phyloP scores from a whole-genome alignment of 179 eudicot genomes.

The Beta macrorhiza region DNA sequence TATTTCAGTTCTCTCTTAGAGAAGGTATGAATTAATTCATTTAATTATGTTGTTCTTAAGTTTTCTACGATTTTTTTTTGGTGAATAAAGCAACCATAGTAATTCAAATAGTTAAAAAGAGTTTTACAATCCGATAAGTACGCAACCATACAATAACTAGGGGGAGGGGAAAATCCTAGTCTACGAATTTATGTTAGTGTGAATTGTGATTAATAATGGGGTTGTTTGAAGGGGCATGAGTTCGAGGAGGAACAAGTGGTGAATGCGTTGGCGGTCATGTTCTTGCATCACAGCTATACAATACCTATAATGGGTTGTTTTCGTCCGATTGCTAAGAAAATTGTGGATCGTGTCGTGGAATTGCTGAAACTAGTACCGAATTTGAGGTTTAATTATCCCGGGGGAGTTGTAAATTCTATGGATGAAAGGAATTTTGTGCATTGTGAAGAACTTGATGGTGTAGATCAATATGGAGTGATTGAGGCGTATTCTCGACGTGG shows the following conservation, averaged over 20 bases:
- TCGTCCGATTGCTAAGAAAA: slow-evolving; percentile 59
- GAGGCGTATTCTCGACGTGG: slow-evolving; percentile 53
- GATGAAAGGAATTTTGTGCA: slow-evolving; percentile 40
- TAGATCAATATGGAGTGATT: slow-evolving; percentile 43
- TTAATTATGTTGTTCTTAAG: not conserved
- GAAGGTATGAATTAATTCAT: slow-evolving; percentile 46
- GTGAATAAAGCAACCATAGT: too few species aligned
- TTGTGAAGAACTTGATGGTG: slow-evolving; percentile 40
- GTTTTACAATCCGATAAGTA: too few species aligned
- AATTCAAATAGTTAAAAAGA: too few species aligned
- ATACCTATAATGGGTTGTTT: slow-evolving; percentile 84
- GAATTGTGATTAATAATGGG: slow-evolving; percentile 19
- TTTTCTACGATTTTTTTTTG: too few species aligned
- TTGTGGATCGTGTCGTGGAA: slow-evolving; percentile 51
- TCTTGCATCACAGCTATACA: slow-evolving; percentile 73
- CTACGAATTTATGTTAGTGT: not conserved
- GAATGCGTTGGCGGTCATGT: slow-evolving; percentile 51
- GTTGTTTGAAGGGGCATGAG: slow-evolving; percentile 46
- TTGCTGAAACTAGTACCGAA: slow-evolving; percentile 54
- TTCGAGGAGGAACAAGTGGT: slow-evolving; percentile 69
- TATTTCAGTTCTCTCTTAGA: slow-evolving; percentile 32
- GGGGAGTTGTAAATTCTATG: slow-evolving; percentile 32
- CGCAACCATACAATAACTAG: too few species aligned
- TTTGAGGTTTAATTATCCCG: slow-evolving; percentile 40
- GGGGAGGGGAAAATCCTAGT: too few species aligned